Percentiles rank a stretch among this genome's conserved stretches.
phyloP scores from a whole-genome alignment of 306 rosid genomes.

The Trifolium pratense region DNA sequence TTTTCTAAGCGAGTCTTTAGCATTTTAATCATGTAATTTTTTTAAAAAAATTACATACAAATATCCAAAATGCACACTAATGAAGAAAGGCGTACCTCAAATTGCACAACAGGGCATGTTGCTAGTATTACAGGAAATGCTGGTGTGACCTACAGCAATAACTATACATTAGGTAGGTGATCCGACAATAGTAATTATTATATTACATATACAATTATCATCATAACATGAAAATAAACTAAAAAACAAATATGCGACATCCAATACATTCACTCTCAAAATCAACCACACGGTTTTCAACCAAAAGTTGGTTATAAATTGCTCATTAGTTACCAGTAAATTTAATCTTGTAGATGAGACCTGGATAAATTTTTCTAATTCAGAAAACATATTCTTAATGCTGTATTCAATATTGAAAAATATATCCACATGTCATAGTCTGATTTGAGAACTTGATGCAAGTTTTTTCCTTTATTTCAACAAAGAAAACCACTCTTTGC shows the following conservation, averaged over 20 bases:
- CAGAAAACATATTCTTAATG: not conserved
- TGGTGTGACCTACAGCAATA: slow-evolving; percentile 82
- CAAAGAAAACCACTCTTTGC: slow-evolving; percentile 17
- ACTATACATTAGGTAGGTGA: slow-evolving; percentile 45
- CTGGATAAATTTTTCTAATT: not conserved
- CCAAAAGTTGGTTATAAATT: slow-evolving; percentile 9
- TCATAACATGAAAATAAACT: slow-evolving; percentile 23
- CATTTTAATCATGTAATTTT: slow-evolving; percentile 28
- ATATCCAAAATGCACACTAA: slow-evolving; percentile 24
- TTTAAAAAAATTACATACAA: slow-evolving; percentile 18
- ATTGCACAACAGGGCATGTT: slow-evolving; percentile 80
- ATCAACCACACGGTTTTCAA: slow-evolving; percentile 25
- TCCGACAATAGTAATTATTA: slow-evolving; percentile 10
- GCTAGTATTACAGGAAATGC: slow-evolving; percentile 76
- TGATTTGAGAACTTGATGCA: slow-evolving; percentile 13
- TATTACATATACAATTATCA: not conserved
- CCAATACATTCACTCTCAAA: too few species aligned
- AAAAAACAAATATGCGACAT: slow-evolving; percentile 26
- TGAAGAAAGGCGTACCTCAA: slow-evolving; percentile 67
- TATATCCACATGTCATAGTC: not conserved
- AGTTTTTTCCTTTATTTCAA: not conserved
- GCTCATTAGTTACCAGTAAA: not conserved
- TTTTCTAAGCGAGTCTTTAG: slow-evolving; percentile 5
- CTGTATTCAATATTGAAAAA: slow-evolving; percentile 17
- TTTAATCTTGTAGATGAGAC: not conserved